phyloP scores from a whole-genome alignment of 345 rosid genomes.

The Citrus medica region DNA sequence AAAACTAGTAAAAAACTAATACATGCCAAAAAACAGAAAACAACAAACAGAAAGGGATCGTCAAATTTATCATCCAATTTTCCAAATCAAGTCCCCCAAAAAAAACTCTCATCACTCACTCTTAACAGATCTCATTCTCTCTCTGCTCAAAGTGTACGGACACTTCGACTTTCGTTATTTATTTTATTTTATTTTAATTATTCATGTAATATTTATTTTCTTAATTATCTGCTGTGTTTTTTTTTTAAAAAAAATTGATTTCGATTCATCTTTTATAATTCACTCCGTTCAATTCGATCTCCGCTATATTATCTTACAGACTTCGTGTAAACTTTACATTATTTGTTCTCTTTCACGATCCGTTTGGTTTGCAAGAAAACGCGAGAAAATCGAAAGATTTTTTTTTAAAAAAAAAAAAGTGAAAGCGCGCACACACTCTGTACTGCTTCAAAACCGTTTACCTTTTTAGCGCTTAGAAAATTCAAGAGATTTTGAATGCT shows the following conservation, averaged over 20 bases:
- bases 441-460: neutral
- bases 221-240: neutral
- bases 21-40: neutral
- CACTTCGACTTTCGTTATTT: neutral
- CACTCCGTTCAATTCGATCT: neutral
- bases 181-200: neutral
- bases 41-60: no score
- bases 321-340: neutral
- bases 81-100: neutral
- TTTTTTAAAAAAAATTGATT: no score
- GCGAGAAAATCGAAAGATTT: neutral
- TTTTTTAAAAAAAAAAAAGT: neutral
- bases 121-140: neutral
- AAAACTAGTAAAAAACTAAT: neutral
- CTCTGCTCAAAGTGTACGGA: slow-evolving; percentile 1
- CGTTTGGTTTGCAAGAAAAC: slow-evolving; percentile 7
- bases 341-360: neutral
- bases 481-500: neutral
- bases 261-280: neutral
- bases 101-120: neutral
- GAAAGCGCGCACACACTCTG: neutral
- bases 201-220: neutral
- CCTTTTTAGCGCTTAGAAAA: neutral
- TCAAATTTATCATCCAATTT: no score
- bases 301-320: neutral